Conservation (phyloP, 2,329 filamentous ascomycete genomes). For the Pseudocercospora pini-densiflorae region DNA sequence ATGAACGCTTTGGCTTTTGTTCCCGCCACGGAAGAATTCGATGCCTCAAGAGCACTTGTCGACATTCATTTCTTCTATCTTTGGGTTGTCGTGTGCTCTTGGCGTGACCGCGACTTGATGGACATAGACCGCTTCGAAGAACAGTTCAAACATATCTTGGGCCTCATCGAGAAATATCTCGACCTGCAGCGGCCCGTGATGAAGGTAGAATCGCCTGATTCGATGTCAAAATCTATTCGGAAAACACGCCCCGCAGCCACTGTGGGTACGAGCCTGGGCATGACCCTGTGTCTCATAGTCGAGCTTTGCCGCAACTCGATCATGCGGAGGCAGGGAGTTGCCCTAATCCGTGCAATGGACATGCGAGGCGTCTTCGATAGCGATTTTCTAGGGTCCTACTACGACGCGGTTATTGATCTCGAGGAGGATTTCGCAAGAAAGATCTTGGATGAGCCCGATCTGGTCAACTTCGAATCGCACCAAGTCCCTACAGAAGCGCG, state of each 20-base stretch:
- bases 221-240: background rate
- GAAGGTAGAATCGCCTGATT: background rate
- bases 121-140: conserved; percentile 15
- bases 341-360: conserved; percentile 9
- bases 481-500: background rate
- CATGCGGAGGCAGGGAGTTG: conserved; percentile 17
- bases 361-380: conserved; percentile 20
- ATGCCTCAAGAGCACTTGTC: background rate
- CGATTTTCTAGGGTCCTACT: conserved; percentile 15
- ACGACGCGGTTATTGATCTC: conserved; percentile 11
- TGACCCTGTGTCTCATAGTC: conserved; percentile 11
- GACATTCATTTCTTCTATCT: conserved; percentile 11
- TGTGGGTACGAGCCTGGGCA: conserved; percentile 12
- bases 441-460: background rate
- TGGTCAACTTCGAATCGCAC: background rate
- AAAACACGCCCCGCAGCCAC: background rate
- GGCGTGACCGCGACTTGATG: conserved; percentile 14
- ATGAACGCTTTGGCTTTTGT: background rate
- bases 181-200: background rate
- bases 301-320: conserved; percentile 16
- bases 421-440: conserved; percentile 12
- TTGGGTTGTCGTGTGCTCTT: conserved; percentile 4
- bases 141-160: conserved; percentile 14
- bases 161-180: background rate
- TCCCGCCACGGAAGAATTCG: background rate